These are phyloP conservation scores for Arthrobotrys musiformis DNA, from an alignment of 2,329 filamentous ascomycete genomes.

Conservation along the genomic window DNA sequence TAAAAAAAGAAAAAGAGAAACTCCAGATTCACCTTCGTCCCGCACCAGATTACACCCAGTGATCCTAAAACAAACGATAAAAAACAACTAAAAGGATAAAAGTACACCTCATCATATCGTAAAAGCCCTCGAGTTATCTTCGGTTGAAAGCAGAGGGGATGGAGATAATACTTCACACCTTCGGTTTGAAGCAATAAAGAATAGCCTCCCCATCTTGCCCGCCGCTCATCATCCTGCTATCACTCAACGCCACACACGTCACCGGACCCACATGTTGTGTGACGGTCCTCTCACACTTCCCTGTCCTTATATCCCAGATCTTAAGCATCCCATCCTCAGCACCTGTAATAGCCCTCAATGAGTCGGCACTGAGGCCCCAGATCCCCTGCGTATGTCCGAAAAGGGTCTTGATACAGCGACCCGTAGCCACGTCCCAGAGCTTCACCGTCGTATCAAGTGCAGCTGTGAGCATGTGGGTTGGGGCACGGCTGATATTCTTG, in stretches of 20 bases:
- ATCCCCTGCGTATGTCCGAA: constrained; percentile 97
- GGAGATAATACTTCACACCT: background rate
- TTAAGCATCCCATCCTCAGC: constrained; percentile 96
- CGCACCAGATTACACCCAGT: constrained; percentile 1
- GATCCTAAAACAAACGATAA: background rate
- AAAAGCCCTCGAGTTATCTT: background rate
- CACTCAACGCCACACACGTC: constrained; percentile 90
- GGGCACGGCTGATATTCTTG: constrained; percentile 71
- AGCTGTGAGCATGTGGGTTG: constrained; percentile 91
- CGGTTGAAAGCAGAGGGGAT: background rate
- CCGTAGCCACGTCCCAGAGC: constrained; percentile 87
- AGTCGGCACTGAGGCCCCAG: constrained; percentile 91
- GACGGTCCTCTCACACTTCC: constrained; percentile 91
- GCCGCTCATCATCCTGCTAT: constrained; percentile 87
- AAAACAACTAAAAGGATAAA: constrained; percentile 3
- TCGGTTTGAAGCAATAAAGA: constrained; percentile 77
- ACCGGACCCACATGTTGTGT: constrained; percentile 90
- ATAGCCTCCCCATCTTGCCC: constrained; percentile 93
- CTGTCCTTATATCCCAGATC: constrained; percentile 91
- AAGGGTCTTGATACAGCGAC: constrained; percentile 86
- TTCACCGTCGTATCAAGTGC: constrained; percentile 91
- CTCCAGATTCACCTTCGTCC: constrained; percentile 17
- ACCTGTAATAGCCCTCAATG: constrained; percentile 84
- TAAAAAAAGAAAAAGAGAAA: constrained; percentile 15
- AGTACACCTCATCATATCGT: constrained; percentile 21